Evolutionary conservation across 495 filamentous ascomycete species (phyloP).

Genomic region (Echria macrotheca): DNA sequence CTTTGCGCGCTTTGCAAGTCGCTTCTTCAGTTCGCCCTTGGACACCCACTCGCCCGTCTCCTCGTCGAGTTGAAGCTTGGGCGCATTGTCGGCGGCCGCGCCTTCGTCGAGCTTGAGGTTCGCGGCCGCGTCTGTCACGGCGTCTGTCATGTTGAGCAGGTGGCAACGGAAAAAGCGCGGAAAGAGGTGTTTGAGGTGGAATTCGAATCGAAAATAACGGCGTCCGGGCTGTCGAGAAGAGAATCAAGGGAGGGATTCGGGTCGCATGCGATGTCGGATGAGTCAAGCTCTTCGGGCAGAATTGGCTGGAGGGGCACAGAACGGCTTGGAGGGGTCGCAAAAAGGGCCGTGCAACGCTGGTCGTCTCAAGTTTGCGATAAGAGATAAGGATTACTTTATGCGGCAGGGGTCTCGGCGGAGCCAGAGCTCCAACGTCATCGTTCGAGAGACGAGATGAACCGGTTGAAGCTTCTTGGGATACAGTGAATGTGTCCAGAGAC

Average conservation of each 20-base stretch:
- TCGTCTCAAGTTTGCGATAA: slow-evolving; percentile 5
- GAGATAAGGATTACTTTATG: not conserved
- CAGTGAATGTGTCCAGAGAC: no score
- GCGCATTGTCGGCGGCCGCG: slow-evolving; percentile 42
- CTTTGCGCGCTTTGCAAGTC: slow-evolving; percentile 55
- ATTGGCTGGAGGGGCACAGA: slow-evolving; percentile 8
- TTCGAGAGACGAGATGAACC: not conserved
- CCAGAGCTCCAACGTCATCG: no score
- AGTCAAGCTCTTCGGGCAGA: slow-evolving; percentile 7
- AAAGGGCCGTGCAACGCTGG: not conserved
- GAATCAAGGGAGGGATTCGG: not conserved
- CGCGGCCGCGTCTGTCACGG: slow-evolving; percentile 44
- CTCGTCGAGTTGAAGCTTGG: slow-evolving; percentile 59
- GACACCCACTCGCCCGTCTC: slow-evolving; percentile 64
- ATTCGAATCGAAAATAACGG: not conserved
- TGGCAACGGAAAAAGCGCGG: not conserved
- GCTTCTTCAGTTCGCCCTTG: slow-evolving; percentile 62
- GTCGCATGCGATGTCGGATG: slow-evolving; percentile 1
- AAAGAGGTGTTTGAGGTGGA: not conserved
- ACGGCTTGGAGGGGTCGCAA: slow-evolving; percentile 2
- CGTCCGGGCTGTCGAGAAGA: not conserved
- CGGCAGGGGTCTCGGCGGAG: no score
- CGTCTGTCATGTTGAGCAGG: slow-evolving; percentile 46
- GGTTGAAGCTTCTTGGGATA: not conserved
- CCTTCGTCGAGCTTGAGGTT: slow-evolving; percentile 58